phyloP scores from a whole-genome alignment of 2,329 filamentous ascomycete species.

The Emergomyces pasteurianus region DNA sequence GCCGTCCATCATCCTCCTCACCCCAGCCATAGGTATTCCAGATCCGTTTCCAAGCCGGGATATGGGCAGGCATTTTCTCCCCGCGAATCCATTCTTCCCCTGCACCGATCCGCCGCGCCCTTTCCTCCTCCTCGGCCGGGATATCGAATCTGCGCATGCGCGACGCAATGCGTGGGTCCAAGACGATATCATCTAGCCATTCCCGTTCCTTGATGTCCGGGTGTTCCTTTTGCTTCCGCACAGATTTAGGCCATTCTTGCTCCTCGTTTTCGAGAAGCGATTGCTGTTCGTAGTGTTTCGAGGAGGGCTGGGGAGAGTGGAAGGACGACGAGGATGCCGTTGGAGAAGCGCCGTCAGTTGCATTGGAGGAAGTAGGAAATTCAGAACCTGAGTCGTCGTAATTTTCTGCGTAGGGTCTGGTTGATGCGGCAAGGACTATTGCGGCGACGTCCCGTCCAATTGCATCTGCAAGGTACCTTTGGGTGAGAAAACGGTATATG shows the following conservation, averaged over 20 bases:
- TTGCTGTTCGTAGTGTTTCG: slow-evolving; percentile 49
- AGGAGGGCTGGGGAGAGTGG: slow-evolving; percentile 16
- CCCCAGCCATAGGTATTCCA: slow-evolving; percentile 32
- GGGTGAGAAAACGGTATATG: slow-evolving; percentile 77
- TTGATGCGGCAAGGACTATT: slow-evolving; percentile 52
- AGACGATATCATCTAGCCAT: slow-evolving; percentile 61
- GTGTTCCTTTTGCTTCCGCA: slow-evolving; percentile 43
- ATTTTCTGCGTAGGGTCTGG: slow-evolving; percentile 28
- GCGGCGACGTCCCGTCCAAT: slow-evolving; percentile 81
- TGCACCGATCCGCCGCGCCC: slow-evolving; percentile 50
- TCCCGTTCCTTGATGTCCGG: slow-evolving; percentile 52
- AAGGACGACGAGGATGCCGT: slow-evolving; percentile 21
- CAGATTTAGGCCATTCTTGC: slow-evolving; percentile 71
- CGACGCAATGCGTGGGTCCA: slow-evolving; percentile 63
- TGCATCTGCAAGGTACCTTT: slow-evolving; percentile 67
- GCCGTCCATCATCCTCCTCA: slow-evolving; percentile 28
- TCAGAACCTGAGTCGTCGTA: slow-evolving; percentile 15
- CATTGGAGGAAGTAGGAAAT: slow-evolving; percentile 10
- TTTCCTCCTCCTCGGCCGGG: slow-evolving; percentile 54
- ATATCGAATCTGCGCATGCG: slow-evolving; percentile 75
- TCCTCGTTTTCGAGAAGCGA: slow-evolving; percentile 59
- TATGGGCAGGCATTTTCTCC: slow-evolving; percentile 34
- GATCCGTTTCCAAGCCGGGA: slow-evolving; percentile 27
- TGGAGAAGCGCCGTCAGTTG: slow-evolving; percentile 10
- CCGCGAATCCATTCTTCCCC: slow-evolving; percentile 59